Evolutionary conservation across 768 basidiomycete genomes (phyloP), one percentile per base, ranked within the genome.

Genomic region (Mycena latifolia): DNA sequence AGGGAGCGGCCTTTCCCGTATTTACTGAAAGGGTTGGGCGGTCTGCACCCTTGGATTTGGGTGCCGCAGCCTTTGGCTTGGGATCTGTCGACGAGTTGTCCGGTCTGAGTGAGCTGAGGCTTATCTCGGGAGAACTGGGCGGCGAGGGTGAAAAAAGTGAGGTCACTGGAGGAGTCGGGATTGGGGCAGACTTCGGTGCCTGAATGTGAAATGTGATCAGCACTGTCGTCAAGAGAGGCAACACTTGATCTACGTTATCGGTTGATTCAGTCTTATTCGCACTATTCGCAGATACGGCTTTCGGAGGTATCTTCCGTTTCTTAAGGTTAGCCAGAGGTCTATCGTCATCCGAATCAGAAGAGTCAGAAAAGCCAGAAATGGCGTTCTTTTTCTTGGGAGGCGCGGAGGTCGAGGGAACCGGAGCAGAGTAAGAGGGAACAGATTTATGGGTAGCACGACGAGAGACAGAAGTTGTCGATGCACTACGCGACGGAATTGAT

Each of bases 301-400:
- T 31, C 10, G 48, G 17, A 37, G 65, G 37, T 33, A 18, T 35
- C 15, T 69, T 63, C 35, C 50, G 60, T 43, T 55, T 48, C 50
- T 41, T 45, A 2, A 59, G 20, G 15, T 51, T 52, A 25, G 65
- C 65, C 27, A 66, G 53, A 24, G 65, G 61, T 47, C 35, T 22
- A 20, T 70, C 69, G 15, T 63, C 61, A 28, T 66, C 69, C 2
- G 65, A 61, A 57, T 59, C 69, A 8, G 58, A 60, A 5, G 69
- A 61, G 9, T 59, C 64, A 18, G 56, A 29, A 27, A 45, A 0
- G 22, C n/a, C n/a, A n/a, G n/a, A n/a, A 63, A 6, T 35, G 14
- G 6, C 25, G 1, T 51, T 35, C 58, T 66, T 70, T 53, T 66
- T 65, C 50, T 69, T 65, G 28, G 65, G 54, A 25, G 43, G 53